These are phyloP conservation scores for Mycosphaerelloides madeirae DNA, from an alignment of 2,329 filamentous ascomycete species.

Conservation along the genomic window DNA sequence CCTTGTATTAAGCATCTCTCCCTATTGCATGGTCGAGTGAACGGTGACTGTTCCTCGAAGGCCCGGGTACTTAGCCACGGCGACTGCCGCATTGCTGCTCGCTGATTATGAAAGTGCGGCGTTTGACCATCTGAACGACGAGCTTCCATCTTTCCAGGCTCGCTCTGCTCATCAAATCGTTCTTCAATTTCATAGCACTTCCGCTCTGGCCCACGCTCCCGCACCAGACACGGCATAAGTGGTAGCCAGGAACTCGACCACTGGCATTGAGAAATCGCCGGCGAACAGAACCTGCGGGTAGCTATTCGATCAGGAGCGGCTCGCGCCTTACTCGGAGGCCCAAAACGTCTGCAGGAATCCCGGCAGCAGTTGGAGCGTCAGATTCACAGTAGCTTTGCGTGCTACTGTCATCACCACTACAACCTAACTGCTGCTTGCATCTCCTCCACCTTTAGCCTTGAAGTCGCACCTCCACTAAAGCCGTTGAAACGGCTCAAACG, in stretches of 20 bases:
- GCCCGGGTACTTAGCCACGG: slow-evolving; percentile 18
- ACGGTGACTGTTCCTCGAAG: slow-evolving; percentile 21
- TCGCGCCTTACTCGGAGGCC: slow-evolving; percentile 21
- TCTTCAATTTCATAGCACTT: too few species aligned
- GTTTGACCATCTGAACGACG: too few species aligned
- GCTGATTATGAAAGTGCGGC: slow-evolving; percentile 5
- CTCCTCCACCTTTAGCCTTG: slow-evolving; percentile 18
- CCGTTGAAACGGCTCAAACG: slow-evolving; percentile 14
- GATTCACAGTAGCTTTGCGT: slow-evolving; percentile 16
- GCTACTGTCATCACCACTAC: slow-evolving; percentile 3
- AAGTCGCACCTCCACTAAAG: slow-evolving; percentile 12
- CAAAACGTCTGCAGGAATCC: slow-evolving; percentile 16
- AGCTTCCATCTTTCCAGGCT: too few species aligned
- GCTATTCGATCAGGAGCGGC: slow-evolving; percentile 19
- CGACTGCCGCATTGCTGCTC: slow-evolving; percentile 12
- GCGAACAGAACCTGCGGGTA: slow-evolving; percentile 15
- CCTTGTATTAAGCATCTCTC: slow-evolving; percentile 24
- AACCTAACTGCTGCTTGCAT: slow-evolving; percentile 10
- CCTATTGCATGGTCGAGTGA: slow-evolving; percentile 20
- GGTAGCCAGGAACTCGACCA: neutral
- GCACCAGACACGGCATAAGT: too few species aligned
- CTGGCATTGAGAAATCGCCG: neutral
- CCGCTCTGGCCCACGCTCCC: too few species aligned
- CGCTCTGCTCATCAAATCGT: too few species aligned
- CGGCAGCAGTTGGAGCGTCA: slow-evolving; percentile 19